Evolutionary conservation across 495 filamentous ascomycete genomes (phyloP).

Genomic region (Sphaerosporella brunnea): DNA sequence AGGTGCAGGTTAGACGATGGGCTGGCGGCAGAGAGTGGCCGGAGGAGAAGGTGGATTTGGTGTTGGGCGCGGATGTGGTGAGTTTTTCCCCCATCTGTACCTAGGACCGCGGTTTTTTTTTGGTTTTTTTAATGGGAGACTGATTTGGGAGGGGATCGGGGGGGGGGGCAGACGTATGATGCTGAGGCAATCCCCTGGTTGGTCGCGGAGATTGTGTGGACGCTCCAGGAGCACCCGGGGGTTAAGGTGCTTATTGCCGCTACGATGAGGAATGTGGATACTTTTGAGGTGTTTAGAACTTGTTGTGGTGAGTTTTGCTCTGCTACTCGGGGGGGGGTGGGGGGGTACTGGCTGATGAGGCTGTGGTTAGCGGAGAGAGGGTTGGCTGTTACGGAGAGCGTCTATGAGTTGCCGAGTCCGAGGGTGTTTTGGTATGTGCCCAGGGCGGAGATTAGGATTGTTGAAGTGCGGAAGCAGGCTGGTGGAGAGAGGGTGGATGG

Average conservation of each 20-base stretch:
- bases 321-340: not conserved
- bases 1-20: slow-evolving; percentile 14
- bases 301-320: slow-evolving; percentile 37
- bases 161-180: slow-evolving; percentile 43
- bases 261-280: slow-evolving; percentile 45
- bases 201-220: slow-evolving; percentile 36
- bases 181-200: slow-evolving; percentile 38
- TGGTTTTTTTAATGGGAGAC: not conserved
- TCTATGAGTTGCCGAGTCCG: not conserved
- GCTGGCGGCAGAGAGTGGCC: slow-evolving; percentile 9
- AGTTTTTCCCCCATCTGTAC: slow-evolving; percentile 4
- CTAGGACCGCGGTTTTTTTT: too few relatives aligned
- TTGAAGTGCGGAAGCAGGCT: not conserved
- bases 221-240: slow-evolving; percentile 35
- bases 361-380: not conserved
- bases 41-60: slow-evolving; percentile 32
- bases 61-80: slow-evolving; percentile 37
- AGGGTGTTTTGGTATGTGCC: not conserved
- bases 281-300: slow-evolving; percentile 38
- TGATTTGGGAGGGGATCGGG: not conserved
- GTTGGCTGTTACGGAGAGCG: not conserved
- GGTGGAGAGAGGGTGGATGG: not conserved
- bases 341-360: not conserved
- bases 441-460: slow-evolving; percentile 1
- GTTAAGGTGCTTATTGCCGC: slow-evolving; percentile 40